A percentile compares a stretch with the other conserved stretches of the same genome.
Conservation (phyloP, 768 basidiomycete species). For the Serendipita sp. region DNA sequence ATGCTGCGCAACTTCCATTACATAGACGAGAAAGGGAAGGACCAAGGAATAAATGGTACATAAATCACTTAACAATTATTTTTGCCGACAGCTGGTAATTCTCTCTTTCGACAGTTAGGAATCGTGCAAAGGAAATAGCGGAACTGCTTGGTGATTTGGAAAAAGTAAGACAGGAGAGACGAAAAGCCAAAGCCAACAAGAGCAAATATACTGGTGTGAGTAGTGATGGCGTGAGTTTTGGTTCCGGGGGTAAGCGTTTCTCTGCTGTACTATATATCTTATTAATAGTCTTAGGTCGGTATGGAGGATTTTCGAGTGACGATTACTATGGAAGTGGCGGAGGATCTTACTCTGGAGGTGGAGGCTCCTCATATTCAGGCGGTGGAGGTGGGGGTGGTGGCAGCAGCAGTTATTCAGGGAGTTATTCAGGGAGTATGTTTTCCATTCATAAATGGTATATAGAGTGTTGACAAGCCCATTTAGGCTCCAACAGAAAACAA, state of each 20-base stretch:
- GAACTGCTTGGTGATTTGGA: conserved; percentile 85
- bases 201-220: conserved; percentile 81
- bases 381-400: conserved; percentile 9
- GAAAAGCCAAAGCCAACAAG: conserved; percentile 83
- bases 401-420: conserved; percentile 13
- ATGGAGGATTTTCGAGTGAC: conserved; percentile 58
- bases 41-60: conserved; percentile 93
- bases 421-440: not conserved
- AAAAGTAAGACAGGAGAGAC: conserved; percentile 69
- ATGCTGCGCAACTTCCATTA: conserved; percentile 98
- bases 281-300: conserved; percentile 22
- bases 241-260: conserved; percentile 29
- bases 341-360: conserved; percentile 15
- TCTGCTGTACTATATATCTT: not conserved
- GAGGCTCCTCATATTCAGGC: conserved; percentile 11
- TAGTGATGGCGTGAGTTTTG: conserved; percentile 60
- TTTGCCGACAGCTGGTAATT: not conserved
- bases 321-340: conserved; percentile 17
- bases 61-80: not conserved
- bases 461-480: conserved; percentile 9
- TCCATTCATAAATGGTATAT: no score
- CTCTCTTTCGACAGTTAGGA: conserved; percentile 52
- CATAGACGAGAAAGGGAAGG: conserved; percentile 96
- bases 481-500: conserved; percentile 29
- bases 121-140: conserved; percentile 84